These are phyloP conservation scores for Gentiana dahurica DNA, from an alignment of 257 asterid genomes.

Conservation along the genomic window DNA sequence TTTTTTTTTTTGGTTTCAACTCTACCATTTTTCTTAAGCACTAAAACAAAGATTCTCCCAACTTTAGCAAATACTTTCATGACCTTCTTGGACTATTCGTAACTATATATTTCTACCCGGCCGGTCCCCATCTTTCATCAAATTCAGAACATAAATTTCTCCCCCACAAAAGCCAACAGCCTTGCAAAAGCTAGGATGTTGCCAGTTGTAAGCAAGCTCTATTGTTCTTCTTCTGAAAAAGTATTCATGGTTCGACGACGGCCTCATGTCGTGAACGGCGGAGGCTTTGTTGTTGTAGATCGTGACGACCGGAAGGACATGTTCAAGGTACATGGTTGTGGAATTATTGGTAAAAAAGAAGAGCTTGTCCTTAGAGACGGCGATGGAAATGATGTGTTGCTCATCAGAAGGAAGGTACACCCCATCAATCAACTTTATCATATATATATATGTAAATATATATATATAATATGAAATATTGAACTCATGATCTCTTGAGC, in stretches of 20 bases:
- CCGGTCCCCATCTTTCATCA: neutral
- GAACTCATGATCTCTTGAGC: neutral
- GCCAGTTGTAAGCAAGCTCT: slow-evolving; percentile 61
- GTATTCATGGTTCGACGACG: slow-evolving; percentile 55
- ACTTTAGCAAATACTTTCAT: neutral
- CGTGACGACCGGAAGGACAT: slow-evolving; percentile 23
- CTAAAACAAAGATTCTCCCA: slow-evolving; percentile 2
- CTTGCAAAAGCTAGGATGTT: slow-evolving; percentile 5
- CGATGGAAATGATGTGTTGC: slow-evolving; percentile 46
- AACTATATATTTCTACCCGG: slow-evolving; percentile 10
- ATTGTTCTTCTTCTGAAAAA: slow-evolving; percentile 50
- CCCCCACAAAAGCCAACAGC: slow-evolving; percentile 19
- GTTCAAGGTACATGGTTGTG: slow-evolving; percentile 76
- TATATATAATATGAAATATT: too few species aligned
- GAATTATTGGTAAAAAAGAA: slow-evolving; percentile 56
- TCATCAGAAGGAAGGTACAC: slow-evolving; percentile 59
- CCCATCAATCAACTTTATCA: neutral
- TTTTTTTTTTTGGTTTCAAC: too few species aligned
- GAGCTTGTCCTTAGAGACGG: slow-evolving; percentile 51
- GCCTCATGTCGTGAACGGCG: slow-evolving; percentile 75
- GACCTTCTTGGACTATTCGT: slow-evolving; percentile 10
- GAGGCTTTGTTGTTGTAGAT: slow-evolving; percentile 68
- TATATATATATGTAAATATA: too few species aligned
- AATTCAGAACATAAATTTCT: neutral
- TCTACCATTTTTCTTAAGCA: neutral